Percentiles rank a stretch among this genome's conserved stretches.
These are phyloP conservation scores for Tardiomyces depauwii DNA, from an alignment of 1,139 yeast species.

Conservation along the genomic window DNA sequence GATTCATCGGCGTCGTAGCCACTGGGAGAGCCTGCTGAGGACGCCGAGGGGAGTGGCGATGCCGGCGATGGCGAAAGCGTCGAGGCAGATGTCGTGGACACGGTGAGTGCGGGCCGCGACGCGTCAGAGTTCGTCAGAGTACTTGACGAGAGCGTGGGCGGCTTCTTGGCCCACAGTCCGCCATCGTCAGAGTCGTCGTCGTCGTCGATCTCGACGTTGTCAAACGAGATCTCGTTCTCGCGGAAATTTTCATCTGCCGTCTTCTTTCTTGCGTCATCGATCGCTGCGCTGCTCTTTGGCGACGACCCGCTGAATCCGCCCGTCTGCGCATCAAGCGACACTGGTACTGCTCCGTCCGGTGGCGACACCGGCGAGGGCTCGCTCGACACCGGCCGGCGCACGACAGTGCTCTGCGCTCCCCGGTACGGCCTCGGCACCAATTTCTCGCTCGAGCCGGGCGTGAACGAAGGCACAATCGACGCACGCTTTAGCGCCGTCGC, in stretches of 20 bases:
- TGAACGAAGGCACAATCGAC: background rate
- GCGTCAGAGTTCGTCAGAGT: background rate
- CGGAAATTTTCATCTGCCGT: background rate
- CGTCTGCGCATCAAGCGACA: too few species aligned
- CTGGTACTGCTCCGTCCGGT: too few species aligned
- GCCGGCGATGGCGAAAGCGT: slow-evolving; percentile 7
- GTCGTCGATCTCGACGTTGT: slow-evolving; percentile 42
- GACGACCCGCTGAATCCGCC: too few species aligned
- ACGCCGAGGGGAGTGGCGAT: slow-evolving; percentile 11
- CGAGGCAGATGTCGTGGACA: background rate
- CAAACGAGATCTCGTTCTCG: slow-evolving; percentile 62
- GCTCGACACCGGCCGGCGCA: background rate
- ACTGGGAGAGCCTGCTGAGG: slow-evolving; percentile 10
- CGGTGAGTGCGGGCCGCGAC: background rate
- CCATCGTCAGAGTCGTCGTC: slow-evolving; percentile 37
- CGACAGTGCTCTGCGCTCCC: background rate
- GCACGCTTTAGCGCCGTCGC: background rate
- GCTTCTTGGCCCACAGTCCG: slow-evolving; percentile 52
- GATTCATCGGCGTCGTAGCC: background rate
- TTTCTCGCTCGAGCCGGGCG: slow-evolving; percentile 1
- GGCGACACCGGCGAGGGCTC: background rate
- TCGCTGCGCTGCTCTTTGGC: too few species aligned
- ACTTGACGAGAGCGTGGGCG: slow-evolving; percentile 12
- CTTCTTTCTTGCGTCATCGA: too few species aligned
- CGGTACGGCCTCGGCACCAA: slow-evolving; percentile 1